Evolutionary conservation across 345 rosid species (phyloP), one percentile per base, ranked within the genome.

Genomic region (Moricandia moricandioides): DNA sequence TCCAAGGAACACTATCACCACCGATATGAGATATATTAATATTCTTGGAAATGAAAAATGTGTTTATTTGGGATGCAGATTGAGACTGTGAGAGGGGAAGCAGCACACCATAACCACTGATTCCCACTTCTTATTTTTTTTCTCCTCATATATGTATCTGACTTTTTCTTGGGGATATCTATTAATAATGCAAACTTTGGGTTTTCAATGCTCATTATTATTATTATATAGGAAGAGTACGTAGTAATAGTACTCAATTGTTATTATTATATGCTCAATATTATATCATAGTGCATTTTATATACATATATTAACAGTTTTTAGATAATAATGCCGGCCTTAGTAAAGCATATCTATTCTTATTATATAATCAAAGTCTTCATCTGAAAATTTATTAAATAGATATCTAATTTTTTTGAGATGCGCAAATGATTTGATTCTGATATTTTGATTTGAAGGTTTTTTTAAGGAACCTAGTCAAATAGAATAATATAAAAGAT

Each of bases 81-180:
- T 57, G 76, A 31, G 45, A 77, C 16, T 7, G 8, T 11, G 70
- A 76, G 70, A 76, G 75, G 76, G 27, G 43, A 57, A 70, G 76
- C 76, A 21, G 70, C 74, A 67, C 58, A 59, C 21, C 16, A 57
- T 66, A 45, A n/a, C 52, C 52, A 45, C 8, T 65, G 55, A 7
- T 10, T 40, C 30, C 2, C 11, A 1, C 47, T 40, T 9, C 4
- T 16, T 0, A 0, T 39, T 51, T 29, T 29, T 29, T 14, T 54
- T 27, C 24, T 65, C 29, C n/a, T 31, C 34, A 0, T 60, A 31
- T 34, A 0, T 47, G 18, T 14, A 29, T 55, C 18, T 65, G 52
- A 57, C 66, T 47, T 67, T 17, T 24, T 3, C 7, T 58, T 58
- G 0, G 1, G 4, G 2, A 13, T 39, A 4, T 43, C 49, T 43